A percentile compares a stretch with the other conserved stretches of the same genome.
phyloP scores from a whole-genome alignment of 2,329 filamentous ascomycete genomes.

The Taxawa tesnikishii region DNA sequence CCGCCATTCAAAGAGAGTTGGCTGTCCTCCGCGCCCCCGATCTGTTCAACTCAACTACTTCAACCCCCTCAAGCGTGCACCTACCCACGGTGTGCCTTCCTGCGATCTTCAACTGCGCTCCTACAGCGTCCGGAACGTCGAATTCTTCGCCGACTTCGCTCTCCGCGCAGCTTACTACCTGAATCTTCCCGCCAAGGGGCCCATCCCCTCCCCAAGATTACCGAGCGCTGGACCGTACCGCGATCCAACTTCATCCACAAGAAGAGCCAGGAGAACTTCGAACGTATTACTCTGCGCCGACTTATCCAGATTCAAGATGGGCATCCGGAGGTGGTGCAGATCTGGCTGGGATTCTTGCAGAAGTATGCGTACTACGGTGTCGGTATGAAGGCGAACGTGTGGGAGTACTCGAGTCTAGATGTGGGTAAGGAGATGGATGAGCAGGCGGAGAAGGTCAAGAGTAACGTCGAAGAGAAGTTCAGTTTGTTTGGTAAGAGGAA shows the following conservation, averaged over 20 bases:
- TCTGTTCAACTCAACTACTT: slow-evolving; percentile 79
- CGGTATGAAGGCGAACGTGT: slow-evolving; percentile 97
- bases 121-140: slow-evolving; percentile 77
- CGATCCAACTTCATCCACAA: slow-evolving; percentile 86
- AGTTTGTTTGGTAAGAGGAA: slow-evolving; percentile 15
- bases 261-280: slow-evolving; percentile 96
- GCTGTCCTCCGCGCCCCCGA: slow-evolving; percentile 50
- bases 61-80: slow-evolving; percentile 63
- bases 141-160: slow-evolving; percentile 91
- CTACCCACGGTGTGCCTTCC: slow-evolving; percentile 65
- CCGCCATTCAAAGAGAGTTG: slow-evolving; percentile 14
- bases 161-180: slow-evolving; percentile 91
- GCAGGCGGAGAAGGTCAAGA: slow-evolving; percentile 17
- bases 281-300: slow-evolving; percentile 73
- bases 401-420: slow-evolving; percentile 58
- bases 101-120: slow-evolving; percentile 90
- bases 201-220: slow-evolving; percentile 77
- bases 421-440: slow-evolving; percentile 20
- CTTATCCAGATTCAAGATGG: slow-evolving; percentile 90
- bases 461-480: slow-evolving; percentile 15
- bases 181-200: slow-evolving; percentile 71
- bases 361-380: slow-evolving; percentile 94
- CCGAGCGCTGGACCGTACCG: slow-evolving; percentile 89
- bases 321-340: slow-evolving; percentile 72
- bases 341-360: slow-evolving; percentile 84